These are phyloP conservation scores for Lecanosticta acicola DNA, from an alignment of 2,329 filamentous ascomycete species.

Conservation along the genomic window DNA sequence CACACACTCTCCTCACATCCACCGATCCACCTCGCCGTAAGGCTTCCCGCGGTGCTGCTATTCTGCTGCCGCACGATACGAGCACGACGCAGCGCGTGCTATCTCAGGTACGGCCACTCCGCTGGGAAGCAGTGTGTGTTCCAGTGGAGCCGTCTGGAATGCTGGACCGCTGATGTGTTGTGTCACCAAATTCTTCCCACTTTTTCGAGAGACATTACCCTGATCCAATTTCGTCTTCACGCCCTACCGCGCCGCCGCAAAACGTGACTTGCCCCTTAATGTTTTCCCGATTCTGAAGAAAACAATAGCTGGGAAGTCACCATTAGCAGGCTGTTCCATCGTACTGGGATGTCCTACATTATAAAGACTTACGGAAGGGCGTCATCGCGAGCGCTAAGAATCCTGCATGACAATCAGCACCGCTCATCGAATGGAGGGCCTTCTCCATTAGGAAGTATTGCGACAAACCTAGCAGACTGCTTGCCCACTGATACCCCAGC, in stretches of 20 bases:
- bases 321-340: slow-evolving; percentile 21
- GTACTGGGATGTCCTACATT: slow-evolving; percentile 16
- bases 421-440: not conserved
- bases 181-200: slow-evolving; percentile 12
- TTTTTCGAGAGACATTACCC: slow-evolving; percentile 23
- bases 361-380: slow-evolving; percentile 35
- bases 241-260: slow-evolving; percentile 35
- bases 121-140: slow-evolving; percentile 7
- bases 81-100: slow-evolving; percentile 14
- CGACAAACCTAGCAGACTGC: slow-evolving; percentile 35
- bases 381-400: slow-evolving; percentile 47
- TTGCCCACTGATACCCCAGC: slow-evolving; percentile 49
- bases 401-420: slow-evolving; percentile 8
- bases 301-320: slow-evolving; percentile 34
- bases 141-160: slow-evolving; percentile 14
- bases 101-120: slow-evolving; percentile 10
- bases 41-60: not conserved
- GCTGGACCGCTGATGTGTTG: slow-evolving; percentile 16
- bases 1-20: not conserved
- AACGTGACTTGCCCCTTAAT: slow-evolving; percentile 44
- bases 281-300: slow-evolving; percentile 48
- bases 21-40: slow-evolving; percentile 6
- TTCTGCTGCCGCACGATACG: slow-evolving; percentile 12
- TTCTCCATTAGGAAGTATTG: not conserved
- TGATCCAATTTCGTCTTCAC: slow-evolving; percentile 4